A percentile compares a stretch with the other conserved stretches of the same genome.
These are phyloP conservation scores for Spergularia bocconei DNA, from an alignment of 148 eudicot genomes.

Conservation along the genomic window DNA sequence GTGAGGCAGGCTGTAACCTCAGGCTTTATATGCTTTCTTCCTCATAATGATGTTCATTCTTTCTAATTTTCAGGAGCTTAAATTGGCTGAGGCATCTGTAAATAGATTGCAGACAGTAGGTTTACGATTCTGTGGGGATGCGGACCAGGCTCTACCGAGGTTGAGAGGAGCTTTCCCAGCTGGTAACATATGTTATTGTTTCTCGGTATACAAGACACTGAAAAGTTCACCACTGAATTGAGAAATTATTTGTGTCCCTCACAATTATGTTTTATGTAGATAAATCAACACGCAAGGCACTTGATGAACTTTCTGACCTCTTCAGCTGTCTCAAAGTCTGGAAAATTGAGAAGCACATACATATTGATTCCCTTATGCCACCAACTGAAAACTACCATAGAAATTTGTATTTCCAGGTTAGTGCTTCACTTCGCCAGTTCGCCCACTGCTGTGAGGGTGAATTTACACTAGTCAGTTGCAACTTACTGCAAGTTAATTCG, in stretches of 20 bases:
- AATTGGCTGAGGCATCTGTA: slow-evolving; percentile 70
- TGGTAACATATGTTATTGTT: slow-evolving; percentile 35
- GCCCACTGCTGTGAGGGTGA: too few species aligned
- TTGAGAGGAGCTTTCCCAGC: slow-evolving; percentile 92
- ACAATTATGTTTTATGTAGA: slow-evolving; percentile 44
- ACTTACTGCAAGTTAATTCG: too few species aligned
- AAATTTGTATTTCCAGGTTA: slow-evolving; percentile 85
- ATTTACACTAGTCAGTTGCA: too few species aligned
- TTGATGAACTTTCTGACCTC: slow-evolving; percentile 82
- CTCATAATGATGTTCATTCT: slow-evolving; percentile 6
- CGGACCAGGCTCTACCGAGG: slow-evolving; percentile 85
- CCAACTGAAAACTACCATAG: slow-evolving; percentile 85
- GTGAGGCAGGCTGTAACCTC: background rate
- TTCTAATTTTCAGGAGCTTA: slow-evolving; percentile 66
- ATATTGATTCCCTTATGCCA: slow-evolving; percentile 85
- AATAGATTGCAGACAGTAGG: slow-evolving; percentile 91
- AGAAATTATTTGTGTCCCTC: slow-evolving; percentile 3
- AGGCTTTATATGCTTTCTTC: background rate
- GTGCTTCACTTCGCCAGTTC: background rate
- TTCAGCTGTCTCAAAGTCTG: slow-evolving; percentile 72
- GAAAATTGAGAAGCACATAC: slow-evolving; percentile 67
- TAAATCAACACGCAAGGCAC: slow-evolving; percentile 64
- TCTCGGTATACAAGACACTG: background rate
- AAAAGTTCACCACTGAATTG: background rate
- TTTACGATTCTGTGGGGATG: slow-evolving; percentile 80